A percentile compares a stretch with the other conserved stretches of the same genome.
These are phyloP conservation scores for Colletotrichum ledebouriae DNA, from an alignment of 2,329 filamentous ascomycete species.

Conservation along the genomic window DNA sequence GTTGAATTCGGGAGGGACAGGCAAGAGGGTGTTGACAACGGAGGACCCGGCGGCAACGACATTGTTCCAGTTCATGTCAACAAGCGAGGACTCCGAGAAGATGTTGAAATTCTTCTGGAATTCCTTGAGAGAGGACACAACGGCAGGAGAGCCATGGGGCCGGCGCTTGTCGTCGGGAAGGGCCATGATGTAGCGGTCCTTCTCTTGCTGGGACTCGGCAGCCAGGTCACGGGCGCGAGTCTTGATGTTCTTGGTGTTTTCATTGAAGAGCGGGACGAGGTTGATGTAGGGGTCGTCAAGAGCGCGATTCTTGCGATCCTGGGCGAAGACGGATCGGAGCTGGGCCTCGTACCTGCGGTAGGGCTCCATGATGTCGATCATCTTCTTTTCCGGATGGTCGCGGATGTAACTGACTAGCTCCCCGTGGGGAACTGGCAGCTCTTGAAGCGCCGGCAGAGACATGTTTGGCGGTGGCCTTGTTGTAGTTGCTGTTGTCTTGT, in stretches of 20 bases:
- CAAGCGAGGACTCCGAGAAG: slow-evolving; percentile 83
- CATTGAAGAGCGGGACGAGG: slow-evolving; percentile 74
- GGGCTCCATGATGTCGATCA: slow-evolving; percentile 72
- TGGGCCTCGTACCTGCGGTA: slow-evolving; percentile 77
- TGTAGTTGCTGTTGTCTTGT: not conserved
- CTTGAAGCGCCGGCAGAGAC: slow-evolving; percentile 56
- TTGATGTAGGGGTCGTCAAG: slow-evolving; percentile 72
- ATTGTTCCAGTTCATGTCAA: slow-evolving; percentile 85
- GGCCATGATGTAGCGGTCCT: slow-evolving; percentile 77
- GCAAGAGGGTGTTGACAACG: slow-evolving; percentile 82
- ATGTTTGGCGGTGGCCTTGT: slow-evolving; percentile 45
- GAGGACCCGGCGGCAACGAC: slow-evolving; percentile 85
- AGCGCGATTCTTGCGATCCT: slow-evolving; percentile 71
- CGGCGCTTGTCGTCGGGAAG: slow-evolving; percentile 73
- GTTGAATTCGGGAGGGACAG: slow-evolving; percentile 73
- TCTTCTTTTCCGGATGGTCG: slow-evolving; percentile 64
- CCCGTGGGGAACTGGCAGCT: slow-evolving; percentile 61
- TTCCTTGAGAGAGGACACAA: slow-evolving; percentile 75
- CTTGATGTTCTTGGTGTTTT: slow-evolving; percentile 68
- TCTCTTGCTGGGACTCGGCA: slow-evolving; percentile 70
- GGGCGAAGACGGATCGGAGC: slow-evolving; percentile 77
- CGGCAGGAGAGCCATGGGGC: slow-evolving; percentile 72
- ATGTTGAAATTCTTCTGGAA: slow-evolving; percentile 85
- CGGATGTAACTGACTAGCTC: slow-evolving; percentile 67
- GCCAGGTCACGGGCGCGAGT: slow-evolving; percentile 72